Base-by-base conservation (phyloP, 202 grass and related monocot genomes). In the Sporobolus alterniflorus region DNA sequence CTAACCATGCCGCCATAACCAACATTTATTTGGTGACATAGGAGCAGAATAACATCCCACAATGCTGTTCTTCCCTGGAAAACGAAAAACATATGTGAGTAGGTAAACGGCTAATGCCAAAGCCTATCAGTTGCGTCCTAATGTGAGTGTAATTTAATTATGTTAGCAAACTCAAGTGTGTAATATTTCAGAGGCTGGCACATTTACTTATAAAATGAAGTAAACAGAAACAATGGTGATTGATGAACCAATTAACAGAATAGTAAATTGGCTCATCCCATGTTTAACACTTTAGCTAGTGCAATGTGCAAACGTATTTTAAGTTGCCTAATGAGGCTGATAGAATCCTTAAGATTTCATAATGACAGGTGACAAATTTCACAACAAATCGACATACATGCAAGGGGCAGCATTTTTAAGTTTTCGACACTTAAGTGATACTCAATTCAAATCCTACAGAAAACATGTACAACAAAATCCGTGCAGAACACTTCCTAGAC, bases 31-130 rank as follows among this genome's bases (percentile, higher is more conserved):
- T 87, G 94, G 83, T 98, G 85, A 69, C 96, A 98, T 21, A 98
- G 75, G 70, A 98, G 93, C 86, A 98, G 88, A 87, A 98, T 94
- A 47, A 93, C 88, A 90, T 98, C 96, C 96, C 91, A 98, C 43
- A 98, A 47, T 52, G 96, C 91, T 51, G 96, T 98, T 83, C 96
- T 92, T 89, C 96, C 93, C 93, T 98, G 85, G 40, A 83, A 85
- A 79, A 73, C 56, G 17, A 52, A 46, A n/a, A 83, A 67, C 36
- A 77, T 22, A 77, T 11, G 42, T 60, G 33, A 44, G 68, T 29
- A 61, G 20, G 15, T 6, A 67, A 67, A 79, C 8, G 3, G 51
- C 47, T 56, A 44, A 36, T 29, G 64, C 61, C 62, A 74, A 67
- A 40, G 29, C 32, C 52, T 74, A 55, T 43, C 9, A 9, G 5